Percentiles rank a stretch among this genome's conserved stretches.
Conservation (phyloP, 2,329 filamentous ascomycete species). For the Ophiostoma sp. region DNA sequence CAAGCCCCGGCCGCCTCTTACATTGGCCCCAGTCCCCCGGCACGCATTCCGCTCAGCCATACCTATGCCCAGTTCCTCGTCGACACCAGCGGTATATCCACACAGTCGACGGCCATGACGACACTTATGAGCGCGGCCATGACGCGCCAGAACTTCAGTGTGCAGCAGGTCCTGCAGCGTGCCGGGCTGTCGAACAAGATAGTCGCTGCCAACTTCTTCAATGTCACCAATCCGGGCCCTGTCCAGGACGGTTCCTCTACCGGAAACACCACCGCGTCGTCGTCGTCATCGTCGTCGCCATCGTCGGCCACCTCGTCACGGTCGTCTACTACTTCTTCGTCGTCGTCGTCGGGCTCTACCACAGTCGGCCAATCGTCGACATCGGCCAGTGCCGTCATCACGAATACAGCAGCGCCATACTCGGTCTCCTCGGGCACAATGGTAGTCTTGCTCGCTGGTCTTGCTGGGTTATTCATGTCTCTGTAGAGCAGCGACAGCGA, state of each 20-base stretch:
- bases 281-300: neutral
- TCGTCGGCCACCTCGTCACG: neutral
- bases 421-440: neutral
- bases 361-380: neutral
- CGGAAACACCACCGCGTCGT: neutral
- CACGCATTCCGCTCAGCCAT: conserved; percentile 36
- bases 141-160: conserved; percentile 34
- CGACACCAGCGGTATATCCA: conserved; percentile 34
- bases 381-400: neutral
- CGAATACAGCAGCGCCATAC: neutral
- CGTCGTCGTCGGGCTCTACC: neutral
- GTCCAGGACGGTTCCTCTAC: neutral
- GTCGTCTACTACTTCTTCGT: neutral
- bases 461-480: neutral
- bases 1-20: conserved; percentile 32
- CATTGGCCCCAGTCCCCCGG: conserved; percentile 38
- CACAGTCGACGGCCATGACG: conserved; percentile 25
- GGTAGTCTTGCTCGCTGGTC: neutral
- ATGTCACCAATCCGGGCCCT: neutral
- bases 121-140: conserved; percentile 31
- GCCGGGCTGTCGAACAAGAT: conserved; percentile 33
- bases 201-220: conserved; percentile 36
- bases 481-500: neutral
- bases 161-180: conserved; percentile 30
- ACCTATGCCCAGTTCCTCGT: conserved; percentile 39